Evolutionary conservation across 768 basidiomycete genomes (phyloP).

Genomic region (Mycena capillaripes): DNA sequence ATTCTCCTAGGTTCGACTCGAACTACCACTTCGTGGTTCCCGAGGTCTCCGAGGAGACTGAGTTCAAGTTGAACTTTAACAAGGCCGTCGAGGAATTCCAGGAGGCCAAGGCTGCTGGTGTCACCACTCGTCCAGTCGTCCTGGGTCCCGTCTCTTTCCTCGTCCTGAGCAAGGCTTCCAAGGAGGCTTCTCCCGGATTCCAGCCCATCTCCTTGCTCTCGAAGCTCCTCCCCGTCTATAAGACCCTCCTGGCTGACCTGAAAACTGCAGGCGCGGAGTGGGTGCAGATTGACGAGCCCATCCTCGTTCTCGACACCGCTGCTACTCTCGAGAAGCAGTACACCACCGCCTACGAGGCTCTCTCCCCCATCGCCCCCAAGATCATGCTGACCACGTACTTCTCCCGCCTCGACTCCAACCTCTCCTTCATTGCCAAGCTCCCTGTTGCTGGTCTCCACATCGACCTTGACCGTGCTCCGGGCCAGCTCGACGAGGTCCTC

Average conservation of each 20-base stretch:
- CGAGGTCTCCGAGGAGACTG: constrained; percentile 89
- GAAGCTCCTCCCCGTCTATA: constrained; percentile 93
- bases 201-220: constrained; percentile 92
- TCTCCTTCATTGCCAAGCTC: constrained; percentile 91
- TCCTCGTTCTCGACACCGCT: constrained; percentile 93
- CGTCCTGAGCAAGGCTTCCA: constrained; percentile 90
- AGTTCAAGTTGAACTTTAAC: constrained; percentile 97
- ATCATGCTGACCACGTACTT: constrained; percentile 98
- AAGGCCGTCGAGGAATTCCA: constrained; percentile 95
- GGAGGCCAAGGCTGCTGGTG: constrained; percentile 92
- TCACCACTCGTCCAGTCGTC: constrained; percentile 94
- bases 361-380: constrained; percentile 87
- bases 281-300: constrained; percentile 97
- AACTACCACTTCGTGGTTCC: constrained; percentile 99
- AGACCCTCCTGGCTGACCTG: constrained; percentile 88
- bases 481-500: constrained; percentile 87
- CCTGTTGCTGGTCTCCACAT: constrained; percentile 96
- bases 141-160: constrained; percentile 98
- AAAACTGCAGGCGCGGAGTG: constrained; percentile 94
- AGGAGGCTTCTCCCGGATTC: constrained; percentile 87
- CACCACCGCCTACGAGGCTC: constrained; percentile 82
- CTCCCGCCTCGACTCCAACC: constrained; percentile 93
- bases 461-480: constrained; percentile 94
- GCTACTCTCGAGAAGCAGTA: constrained; percentile 84
- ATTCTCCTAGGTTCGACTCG: constrained; percentile 85